Conservation (phyloP, 164 flowering plant species). For the Sextonia rubra region DNA sequence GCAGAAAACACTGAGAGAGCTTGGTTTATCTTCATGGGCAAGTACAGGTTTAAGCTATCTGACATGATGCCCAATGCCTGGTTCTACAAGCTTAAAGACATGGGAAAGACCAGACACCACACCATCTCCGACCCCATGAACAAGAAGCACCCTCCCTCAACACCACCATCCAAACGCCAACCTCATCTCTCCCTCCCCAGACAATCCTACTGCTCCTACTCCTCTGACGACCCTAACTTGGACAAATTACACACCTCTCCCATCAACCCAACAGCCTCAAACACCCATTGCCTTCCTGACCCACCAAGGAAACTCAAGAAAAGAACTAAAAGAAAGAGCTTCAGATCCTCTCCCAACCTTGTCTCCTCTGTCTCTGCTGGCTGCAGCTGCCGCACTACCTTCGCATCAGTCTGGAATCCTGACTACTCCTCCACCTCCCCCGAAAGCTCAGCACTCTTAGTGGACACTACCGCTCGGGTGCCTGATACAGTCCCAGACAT, state of each 20-base stretch:
- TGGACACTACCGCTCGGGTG: background rate
- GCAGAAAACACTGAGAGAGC: background rate
- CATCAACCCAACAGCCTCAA: constrained; percentile 18
- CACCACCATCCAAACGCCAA: constrained; percentile 17
- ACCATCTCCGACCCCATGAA: constrained; percentile 15
- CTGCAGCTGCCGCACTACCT: constrained; percentile 22
- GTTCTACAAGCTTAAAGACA: constrained; percentile 77
- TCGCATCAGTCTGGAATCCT: constrained; percentile 18
- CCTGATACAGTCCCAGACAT: background rate
- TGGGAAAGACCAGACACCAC: constrained; percentile 32
- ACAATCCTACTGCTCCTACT: constrained; percentile 47
- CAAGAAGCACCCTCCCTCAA: constrained; percentile 21
- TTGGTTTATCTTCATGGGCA: constrained; percentile 43
- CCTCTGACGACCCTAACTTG: constrained; percentile 25
- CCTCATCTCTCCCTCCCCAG: constrained; percentile 23
- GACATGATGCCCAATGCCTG: constrained; percentile 85
- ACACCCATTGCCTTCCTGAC: constrained; percentile 31
- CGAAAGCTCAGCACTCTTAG: background rate
- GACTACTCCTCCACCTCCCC: constrained; percentile 10
- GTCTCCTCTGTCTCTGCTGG: constrained; percentile 26
- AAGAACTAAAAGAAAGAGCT: constrained; percentile 24
- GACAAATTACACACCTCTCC: constrained; percentile 21
- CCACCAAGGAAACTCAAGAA: constrained; percentile 33
- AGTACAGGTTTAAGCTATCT: constrained; percentile 61
- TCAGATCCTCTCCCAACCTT: constrained; percentile 29